Evolutionary conservation across 2,329 filamentous ascomycete species (phyloP), one percentile per base, ranked within the genome.

Genomic region (Phaeomoniella chlamydospora): DNA sequence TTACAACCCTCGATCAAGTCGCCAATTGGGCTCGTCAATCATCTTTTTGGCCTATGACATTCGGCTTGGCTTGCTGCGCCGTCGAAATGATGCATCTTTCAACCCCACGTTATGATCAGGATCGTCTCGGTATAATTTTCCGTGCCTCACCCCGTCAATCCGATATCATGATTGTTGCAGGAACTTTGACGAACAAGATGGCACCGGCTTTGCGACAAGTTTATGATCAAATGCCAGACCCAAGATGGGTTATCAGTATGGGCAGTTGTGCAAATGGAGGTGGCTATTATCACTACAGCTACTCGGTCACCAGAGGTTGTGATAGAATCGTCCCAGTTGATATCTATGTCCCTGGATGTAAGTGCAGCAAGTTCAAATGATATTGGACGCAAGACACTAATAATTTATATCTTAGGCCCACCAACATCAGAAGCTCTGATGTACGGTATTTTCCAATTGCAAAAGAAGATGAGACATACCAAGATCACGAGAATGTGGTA

Each of bases 161-260:
- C 41, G 85, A 93, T 58, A 80, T 92, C 45, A 90, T 93, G 84
- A 90, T 93, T 50, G 85, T 93, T 15, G 85, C 86, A 16, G 86
- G 86, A 40, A 94, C 86, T 18, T 72, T 94, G 42, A 92, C 84
- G 48, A 94, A 94, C 70, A 94, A 94, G 68, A 94, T 94, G 86
- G 85, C 84, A 1, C 84, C 86, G 2, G 86, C 86, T 19, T 65
- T 94, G 53, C 72, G 86, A 58, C 83, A 90, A 62, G 80, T 92
- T 42, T 94, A 94, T 64, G 86, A 94, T 59, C 86, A 93, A 67
- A 93, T 93, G 85, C 84, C 85, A 18, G 85, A 93, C 18, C 85
- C 85, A 13, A 72, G 80, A 53, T 93, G 84, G 84, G 84, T 88
- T 15, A 72, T 80, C 50, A 82, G 76, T 48, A 88, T 88, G 82